Base-by-base conservation (phyloP, 2,329 filamentous ascomycete genomes). In the Hypoxylon sp. region DNA sequence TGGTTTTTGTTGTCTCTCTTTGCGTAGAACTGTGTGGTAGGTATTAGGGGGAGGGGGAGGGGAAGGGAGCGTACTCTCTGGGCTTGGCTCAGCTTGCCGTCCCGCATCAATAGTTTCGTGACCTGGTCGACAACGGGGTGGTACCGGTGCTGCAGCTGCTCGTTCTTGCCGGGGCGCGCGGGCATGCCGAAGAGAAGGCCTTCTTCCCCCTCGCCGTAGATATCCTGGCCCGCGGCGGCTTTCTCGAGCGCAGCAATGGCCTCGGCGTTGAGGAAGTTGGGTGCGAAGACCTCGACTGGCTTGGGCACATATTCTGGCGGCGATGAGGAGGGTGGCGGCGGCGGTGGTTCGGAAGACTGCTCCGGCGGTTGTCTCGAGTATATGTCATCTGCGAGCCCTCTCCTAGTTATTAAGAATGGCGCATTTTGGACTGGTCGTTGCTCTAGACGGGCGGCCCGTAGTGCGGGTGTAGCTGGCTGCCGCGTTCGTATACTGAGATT, bases 81-180 rank as follows among this genome's bases (percentile, higher is more conserved):
- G n/a, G 96, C 96, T 79, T 89, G 87, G 77, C 91, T 92, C 79
- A 97, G 89, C 85, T 98, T 97, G 74, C 96, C 96, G 81, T 98
- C 89, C 75, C 86, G 85, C 95, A 98, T 99, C 71, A 99, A 82
- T 74, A 97, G 85, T 79, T 94, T 95, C 17, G 94, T 97, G 75
- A 98, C 86, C 83, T 98, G 96, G 72, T 91, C 85, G 53, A 98
- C 85, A 6, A 98, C 86, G 1, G 93, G 89, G 78, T 98, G 92
- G 78, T 98, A 97, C 76, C 96, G 89, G 78, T 93, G 85, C 81
- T 94, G 92, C 75, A 95, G 82, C 81, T 93, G 86, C 77, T 85
- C 79, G 31, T 83, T 76, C 60, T 77, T 77, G 44, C 60, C 58
- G 6, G 91, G 89, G 62, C 90, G 82, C 37, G 85, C 83, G 1